phyloP scores from a whole-genome alignment of 305 asterid species.

The Fraxinus dipetala region DNA sequence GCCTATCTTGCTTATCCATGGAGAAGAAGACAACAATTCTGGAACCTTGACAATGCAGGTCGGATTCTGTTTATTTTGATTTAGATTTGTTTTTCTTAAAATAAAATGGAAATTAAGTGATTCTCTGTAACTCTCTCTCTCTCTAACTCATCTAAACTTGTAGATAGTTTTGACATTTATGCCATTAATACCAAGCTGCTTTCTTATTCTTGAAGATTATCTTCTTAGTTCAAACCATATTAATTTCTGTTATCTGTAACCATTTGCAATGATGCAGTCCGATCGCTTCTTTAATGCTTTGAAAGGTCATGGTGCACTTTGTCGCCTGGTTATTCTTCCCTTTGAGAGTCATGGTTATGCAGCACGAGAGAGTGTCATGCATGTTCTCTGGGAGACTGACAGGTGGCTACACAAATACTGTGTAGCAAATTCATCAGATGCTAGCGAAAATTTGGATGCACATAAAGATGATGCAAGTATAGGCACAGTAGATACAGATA shows the following conservation, averaged over 20 bases:
- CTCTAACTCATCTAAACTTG: not conserved
- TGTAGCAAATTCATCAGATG: slow-evolving; percentile 43
- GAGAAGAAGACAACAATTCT: slow-evolving; percentile 95
- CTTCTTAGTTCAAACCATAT: not conserved
- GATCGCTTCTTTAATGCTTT: slow-evolving; percentile 90
- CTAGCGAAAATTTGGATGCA: slow-evolving; percentile 32
- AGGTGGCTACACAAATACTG: slow-evolving; percentile 87
- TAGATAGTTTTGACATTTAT: not conserved
- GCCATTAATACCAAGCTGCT: not conserved
- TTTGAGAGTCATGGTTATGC: slow-evolving; percentile 95
- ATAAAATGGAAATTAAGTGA: not conserved
- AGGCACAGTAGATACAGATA: slow-evolving; percentile 34
- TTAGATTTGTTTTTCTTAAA: not conserved
- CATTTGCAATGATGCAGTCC: slow-evolving; percentile 52
- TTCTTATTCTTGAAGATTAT: not conserved
- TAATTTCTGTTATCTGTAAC: not conserved
- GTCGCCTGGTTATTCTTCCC: slow-evolving; percentile 89
- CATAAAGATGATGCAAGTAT: slow-evolving; percentile 24
- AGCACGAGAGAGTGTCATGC: slow-evolving; percentile 97
- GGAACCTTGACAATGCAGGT: slow-evolving; percentile 99
- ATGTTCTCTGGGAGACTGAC: slow-evolving; percentile 96
- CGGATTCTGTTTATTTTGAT: slow-evolving; percentile 14
- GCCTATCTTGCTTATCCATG: slow-evolving; percentile 94
- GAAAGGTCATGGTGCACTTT: slow-evolving; percentile 95
- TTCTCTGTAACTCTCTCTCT: not conserved